These are phyloP conservation scores for Colletotrichum liriopes DNA, from an alignment of 2,329 filamentous ascomycete species.

Conservation along the genomic window DNA sequence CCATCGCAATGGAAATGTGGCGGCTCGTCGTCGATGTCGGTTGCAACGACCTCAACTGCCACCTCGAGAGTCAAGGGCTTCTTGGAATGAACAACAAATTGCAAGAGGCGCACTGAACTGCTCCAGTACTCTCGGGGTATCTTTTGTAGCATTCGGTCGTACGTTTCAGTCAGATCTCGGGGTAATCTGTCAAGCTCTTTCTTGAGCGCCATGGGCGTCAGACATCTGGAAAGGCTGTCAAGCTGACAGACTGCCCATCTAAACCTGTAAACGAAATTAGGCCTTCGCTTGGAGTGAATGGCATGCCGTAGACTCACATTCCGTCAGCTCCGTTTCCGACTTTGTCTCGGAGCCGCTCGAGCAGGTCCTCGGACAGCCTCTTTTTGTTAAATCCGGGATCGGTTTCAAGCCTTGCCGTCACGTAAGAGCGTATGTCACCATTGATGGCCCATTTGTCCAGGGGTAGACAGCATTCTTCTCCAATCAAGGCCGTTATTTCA, in stretches of 20 bases:
- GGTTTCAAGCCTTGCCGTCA: background rate
- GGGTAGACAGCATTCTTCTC: background rate
- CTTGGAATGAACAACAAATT: background rate
- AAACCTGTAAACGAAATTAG: background rate
- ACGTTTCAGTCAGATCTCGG: background rate
- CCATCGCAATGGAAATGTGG: background rate
- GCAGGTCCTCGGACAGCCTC: background rate
- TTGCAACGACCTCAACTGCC: background rate
- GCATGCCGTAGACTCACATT: background rate
- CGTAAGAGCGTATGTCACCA: conserved; percentile 6
- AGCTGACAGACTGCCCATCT: conserved; percentile 11
- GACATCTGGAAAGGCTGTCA: background rate
- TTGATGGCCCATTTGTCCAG: background rate
- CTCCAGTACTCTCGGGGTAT: background rate
- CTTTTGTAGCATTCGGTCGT: background rate
- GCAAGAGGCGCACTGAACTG: background rate
- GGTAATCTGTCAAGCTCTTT: background rate
- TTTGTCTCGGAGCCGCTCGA: background rate
- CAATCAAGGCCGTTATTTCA: background rate
- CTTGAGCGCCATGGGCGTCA: background rate
- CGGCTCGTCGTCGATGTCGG: background rate
- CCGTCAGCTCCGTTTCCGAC: conserved; percentile 1
- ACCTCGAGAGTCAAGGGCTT: background rate
- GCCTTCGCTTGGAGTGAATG: background rate
- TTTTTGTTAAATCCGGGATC: background rate